A percentile compares a stretch with the other conserved stretches of the same genome.
Evolutionary conservation across 2,329 filamentous ascomycete genomes (phyloP).

Genomic region (Diaporthe citri): DNA sequence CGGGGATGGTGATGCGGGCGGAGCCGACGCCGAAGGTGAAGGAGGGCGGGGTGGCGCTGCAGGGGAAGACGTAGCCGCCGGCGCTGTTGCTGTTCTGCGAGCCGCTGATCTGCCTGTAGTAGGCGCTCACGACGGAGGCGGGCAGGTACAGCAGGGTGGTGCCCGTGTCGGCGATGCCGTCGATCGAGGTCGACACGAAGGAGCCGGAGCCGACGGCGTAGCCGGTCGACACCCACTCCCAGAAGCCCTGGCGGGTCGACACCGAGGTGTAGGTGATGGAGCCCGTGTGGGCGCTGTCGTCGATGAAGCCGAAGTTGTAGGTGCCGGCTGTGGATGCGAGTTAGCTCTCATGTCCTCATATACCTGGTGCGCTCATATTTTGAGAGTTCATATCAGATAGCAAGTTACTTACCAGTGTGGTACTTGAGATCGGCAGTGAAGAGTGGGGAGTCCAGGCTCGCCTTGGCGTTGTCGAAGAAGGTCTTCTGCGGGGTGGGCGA

Average conservation of each 20-base stretch:
- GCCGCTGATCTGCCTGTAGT: conserved; percentile 61
- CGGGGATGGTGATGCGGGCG: conserved; percentile 41
- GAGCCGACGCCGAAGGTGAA: conserved; percentile 42
- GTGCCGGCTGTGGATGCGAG: conserved; percentile 39
- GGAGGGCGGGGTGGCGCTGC: conserved; percentile 40
- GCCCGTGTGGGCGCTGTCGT: conserved; percentile 67
- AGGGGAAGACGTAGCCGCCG: conserved; percentile 42
- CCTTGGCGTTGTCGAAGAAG: conserved; percentile 53
- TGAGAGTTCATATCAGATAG: not conserved
- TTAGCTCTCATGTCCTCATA: not conserved
- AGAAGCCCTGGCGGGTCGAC: conserved; percentile 69
- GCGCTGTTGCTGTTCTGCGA: conserved; percentile 49
- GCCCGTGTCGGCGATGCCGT: conserved; percentile 67
- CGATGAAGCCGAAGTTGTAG: conserved; percentile 60
- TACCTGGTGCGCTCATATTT: not conserved
- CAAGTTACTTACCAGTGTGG: conserved; percentile 44
- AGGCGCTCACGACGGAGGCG: conserved; percentile 58
- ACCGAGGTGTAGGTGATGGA: conserved; percentile 67
- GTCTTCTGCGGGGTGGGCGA: conserved; percentile 55
- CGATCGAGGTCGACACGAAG: conserved; percentile 49
- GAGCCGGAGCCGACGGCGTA: conserved; percentile 50
- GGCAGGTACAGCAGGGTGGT: conserved; percentile 66
- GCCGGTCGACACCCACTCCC: conserved; percentile 64
- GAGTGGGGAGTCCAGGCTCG: conserved; percentile 46
- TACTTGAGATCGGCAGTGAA: conserved; percentile 51